Conservation (phyloP, 345 rosid species). For the Aquilaria yunnanensis region DNA sequence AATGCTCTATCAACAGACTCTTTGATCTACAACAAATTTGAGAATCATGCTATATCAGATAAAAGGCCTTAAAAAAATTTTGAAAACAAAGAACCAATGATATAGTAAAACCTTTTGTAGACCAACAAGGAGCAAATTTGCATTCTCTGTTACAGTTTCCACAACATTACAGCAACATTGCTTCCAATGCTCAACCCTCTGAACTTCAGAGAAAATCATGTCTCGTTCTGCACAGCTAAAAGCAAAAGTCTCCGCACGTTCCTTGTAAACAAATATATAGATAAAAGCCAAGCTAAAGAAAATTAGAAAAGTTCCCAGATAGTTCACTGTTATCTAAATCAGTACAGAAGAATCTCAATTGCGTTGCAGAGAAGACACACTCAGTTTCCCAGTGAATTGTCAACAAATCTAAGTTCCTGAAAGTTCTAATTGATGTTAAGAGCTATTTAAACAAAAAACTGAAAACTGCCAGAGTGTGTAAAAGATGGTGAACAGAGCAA, state of each 20-base stretch:
- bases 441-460: no score
- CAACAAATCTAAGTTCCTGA: neutral
- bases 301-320: neutral
- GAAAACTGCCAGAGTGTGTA: no score
- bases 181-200: constrained; percentile 59
- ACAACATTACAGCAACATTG: constrained; percentile 27
- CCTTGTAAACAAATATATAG: constrained; percentile 28
- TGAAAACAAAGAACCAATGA: neutral
- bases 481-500: no score
- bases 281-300: neutral
- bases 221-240: constrained; percentile 51
- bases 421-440: neutral
- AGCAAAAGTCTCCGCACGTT: constrained; percentile 35
- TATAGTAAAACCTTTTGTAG: constrained; percentile 37
- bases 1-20: constrained; percentile 42
- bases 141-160: constrained; percentile 26
- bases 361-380: neutral
- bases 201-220: constrained; percentile 38
- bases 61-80: neutral
- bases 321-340: neutral
- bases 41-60: constrained; percentile 11
- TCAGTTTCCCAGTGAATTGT: neutral
- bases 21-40: constrained; percentile 37
- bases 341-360: neutral
- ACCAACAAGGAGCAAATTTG: constrained; percentile 24